These are phyloP conservation scores for Hygrocybe coccinea DNA, from an alignment of 768 basidiomycete genomes.

Conservation along the genomic window DNA sequence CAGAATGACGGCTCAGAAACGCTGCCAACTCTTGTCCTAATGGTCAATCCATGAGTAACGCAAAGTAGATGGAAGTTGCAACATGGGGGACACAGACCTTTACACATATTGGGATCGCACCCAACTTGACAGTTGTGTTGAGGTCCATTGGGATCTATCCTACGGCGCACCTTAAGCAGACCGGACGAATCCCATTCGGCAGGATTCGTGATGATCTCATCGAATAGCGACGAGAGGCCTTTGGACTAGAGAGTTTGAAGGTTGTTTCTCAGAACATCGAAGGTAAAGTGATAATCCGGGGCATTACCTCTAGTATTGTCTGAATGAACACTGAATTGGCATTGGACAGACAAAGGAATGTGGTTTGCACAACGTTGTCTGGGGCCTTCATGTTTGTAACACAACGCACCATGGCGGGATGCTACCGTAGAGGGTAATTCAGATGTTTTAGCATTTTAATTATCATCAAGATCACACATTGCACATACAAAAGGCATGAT, in stretches of 20 bases:
- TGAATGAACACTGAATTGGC: conserved; percentile 89
- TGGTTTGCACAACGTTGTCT: conserved; percentile 42
- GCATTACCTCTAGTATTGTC: conserved; percentile 74
- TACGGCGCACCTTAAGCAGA: conserved; percentile 68
- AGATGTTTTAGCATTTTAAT: background rate
- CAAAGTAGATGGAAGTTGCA: background rate
- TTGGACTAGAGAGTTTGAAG: conserved; percentile 52
- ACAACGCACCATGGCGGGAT: conserved; percentile 94
- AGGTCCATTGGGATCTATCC: conserved; percentile 67
- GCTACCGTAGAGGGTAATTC: conserved; percentile 44
- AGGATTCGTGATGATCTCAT: conserved; percentile 88
- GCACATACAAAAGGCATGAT: conserved; percentile 79
- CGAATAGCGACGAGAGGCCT: conserved; percentile 66
- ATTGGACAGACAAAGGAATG: conserved; percentile 90
- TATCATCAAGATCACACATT: background rate
- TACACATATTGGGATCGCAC: conserved; percentile 97
- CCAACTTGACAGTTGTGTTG: conserved; percentile 84
- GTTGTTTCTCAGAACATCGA: background rate
- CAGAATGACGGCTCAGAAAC: conserved; percentile 59
- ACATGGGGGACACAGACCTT: conserved; percentile 47
- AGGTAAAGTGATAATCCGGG: background rate
- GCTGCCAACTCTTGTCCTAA: conserved; percentile 91
- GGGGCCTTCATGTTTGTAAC: conserved; percentile 69
- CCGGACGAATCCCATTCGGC: conserved; percentile 74
- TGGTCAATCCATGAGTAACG: background rate